Conservation (phyloP, 441 rosid genomes). For the Adansonia madagascariensis region DNA sequence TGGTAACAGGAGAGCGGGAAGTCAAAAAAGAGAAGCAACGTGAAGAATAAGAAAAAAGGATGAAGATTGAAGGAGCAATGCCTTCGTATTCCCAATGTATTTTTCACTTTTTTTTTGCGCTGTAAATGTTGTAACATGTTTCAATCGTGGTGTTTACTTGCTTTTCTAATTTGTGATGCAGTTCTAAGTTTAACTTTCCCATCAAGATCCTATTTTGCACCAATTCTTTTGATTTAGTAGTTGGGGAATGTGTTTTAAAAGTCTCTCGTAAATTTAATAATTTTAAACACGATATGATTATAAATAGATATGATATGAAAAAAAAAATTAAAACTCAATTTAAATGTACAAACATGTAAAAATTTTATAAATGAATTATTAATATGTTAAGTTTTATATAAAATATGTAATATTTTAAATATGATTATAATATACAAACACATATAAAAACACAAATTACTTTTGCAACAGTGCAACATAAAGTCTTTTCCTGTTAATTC, state of each 20-base stretch:
- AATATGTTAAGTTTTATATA: too few species aligned
- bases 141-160: not conserved
- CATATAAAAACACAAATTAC: too few species aligned
- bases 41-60: conserved; percentile 46
- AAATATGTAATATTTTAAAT: too few species aligned
- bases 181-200: not conserved
- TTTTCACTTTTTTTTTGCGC: not conserved
- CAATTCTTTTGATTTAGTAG: not conserved
- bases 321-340: too few species aligned
- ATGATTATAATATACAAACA: too few species aligned
- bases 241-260: not conserved
- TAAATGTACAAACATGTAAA: too few species aligned
- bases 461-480: too few species aligned
- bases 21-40: conserved; percentile 56
- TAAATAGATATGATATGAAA: too few species aligned
- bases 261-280: not conserved
- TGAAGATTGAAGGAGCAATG: conserved; percentile 9
- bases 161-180: not conserved
- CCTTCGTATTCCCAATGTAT: not conserved
- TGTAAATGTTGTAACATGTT: conserved; percentile 27
- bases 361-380: too few species aligned
- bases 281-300: too few species aligned
- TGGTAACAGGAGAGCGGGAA: conserved; percentile 72
- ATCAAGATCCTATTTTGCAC: not conserved
- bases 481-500: too few species aligned